A percentile compares a stretch with the other conserved stretches of the same genome.
Conservation (phyloP, 2,329 filamentous ascomycete genomes). For the Alternaria longipes region DNA sequence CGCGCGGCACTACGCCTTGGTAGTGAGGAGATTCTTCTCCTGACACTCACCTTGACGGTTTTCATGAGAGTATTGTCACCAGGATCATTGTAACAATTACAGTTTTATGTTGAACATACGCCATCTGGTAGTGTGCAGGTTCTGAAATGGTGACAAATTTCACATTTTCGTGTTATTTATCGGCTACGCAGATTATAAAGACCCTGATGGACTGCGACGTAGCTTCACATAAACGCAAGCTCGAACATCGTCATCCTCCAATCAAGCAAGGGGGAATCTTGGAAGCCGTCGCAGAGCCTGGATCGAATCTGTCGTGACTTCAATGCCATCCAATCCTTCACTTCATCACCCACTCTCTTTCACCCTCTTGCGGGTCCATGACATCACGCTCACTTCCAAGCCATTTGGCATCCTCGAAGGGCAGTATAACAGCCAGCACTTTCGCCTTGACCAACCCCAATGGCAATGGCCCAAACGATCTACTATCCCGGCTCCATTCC, state of each 20-base stretch:
- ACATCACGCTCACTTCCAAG: slow-evolving; percentile 30
- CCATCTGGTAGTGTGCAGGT: background rate
- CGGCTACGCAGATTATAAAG: background rate
- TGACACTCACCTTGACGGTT: background rate
- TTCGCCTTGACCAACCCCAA: slow-evolving; percentile 86
- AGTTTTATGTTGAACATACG: background rate
- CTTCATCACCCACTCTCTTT: slow-evolving; percentile 24
- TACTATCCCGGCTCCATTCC: slow-evolving; percentile 82
- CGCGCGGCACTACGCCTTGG: background rate
- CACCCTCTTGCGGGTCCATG: slow-evolving; percentile 14
- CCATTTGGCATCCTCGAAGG: slow-evolving; percentile 38
- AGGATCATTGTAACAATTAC: background rate
- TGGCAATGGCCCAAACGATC: slow-evolving; percentile 85
- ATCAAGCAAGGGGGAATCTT: background rate
- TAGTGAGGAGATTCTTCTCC: background rate
- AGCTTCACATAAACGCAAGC: background rate
- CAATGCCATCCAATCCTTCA: background rate
- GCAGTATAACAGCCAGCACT: slow-evolving; percentile 63
- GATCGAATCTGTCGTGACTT: background rate
- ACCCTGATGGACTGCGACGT: background rate
- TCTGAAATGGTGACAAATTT: background rate
- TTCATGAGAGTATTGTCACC: background rate
- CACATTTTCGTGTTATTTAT: background rate
- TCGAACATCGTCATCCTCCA: background rate
- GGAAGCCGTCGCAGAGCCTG: background rate